Conservation (phyloP, 257 asterid species). For the Pogostemon cablin region DNA sequence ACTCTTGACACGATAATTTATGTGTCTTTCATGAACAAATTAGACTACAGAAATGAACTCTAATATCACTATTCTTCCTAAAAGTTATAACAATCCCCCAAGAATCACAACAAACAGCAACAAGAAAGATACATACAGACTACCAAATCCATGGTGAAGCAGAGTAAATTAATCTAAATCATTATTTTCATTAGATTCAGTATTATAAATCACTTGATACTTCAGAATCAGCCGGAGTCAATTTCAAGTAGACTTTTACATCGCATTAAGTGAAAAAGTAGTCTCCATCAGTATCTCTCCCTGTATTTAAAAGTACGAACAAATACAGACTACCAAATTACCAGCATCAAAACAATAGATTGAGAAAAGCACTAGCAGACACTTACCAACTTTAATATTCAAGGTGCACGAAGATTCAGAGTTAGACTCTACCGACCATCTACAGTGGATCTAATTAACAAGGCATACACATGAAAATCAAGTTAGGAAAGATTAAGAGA, state of each 20-base stretch:
- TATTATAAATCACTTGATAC: too few relatives aligned
- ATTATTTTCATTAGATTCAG: not conserved
- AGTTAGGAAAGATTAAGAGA: constrained; percentile 17
- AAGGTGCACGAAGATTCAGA: constrained; percentile 73
- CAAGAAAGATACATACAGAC: too few relatives aligned
- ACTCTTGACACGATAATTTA: not conserved
- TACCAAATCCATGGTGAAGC: not conserved
- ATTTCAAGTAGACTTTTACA: too few relatives aligned
- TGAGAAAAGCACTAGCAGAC: constrained; percentile 9
- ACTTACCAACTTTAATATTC: constrained; percentile 92
- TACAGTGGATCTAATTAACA: constrained; percentile 79
- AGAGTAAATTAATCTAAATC: not conserved
- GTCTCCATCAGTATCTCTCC: not conserved
- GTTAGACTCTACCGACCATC: constrained; percentile 69
- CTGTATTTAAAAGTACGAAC: not conserved
- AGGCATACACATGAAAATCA: constrained; percentile 20
- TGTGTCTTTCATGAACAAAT: too few relatives aligned
- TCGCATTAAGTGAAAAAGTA: too few relatives aligned
- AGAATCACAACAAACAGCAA: too few relatives aligned
- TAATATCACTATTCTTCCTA: too few relatives aligned
- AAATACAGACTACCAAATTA: not conserved
- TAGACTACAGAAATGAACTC: too few relatives aligned
- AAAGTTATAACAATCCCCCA: too few relatives aligned
- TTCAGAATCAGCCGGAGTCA: too few relatives aligned
- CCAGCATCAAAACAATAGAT: constrained; percentile 26